phyloP scores from a whole-genome alignment of 768 basidiomycete species.

The Lentinula aciculospora region DNA sequence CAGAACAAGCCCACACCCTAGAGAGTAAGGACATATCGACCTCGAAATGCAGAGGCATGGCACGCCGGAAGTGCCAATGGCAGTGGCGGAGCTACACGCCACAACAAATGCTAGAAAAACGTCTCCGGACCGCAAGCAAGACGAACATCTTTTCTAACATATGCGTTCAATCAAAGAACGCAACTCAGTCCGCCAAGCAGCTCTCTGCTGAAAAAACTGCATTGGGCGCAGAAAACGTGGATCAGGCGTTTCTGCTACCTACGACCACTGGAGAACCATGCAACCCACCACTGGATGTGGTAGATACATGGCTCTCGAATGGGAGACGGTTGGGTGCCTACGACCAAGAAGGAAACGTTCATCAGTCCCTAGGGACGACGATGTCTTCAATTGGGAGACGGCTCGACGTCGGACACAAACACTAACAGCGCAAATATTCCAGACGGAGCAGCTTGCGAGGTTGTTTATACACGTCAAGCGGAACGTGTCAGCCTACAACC shows the following conservation, averaged over 20 bases:
- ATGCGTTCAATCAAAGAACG: neutral
- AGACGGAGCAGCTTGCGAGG: neutral
- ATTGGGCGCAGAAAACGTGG: slow-evolving; percentile 3
- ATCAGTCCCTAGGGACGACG: neutral
- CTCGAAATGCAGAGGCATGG: neutral
- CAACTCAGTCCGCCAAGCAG: neutral
- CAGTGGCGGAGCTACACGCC: neutral
- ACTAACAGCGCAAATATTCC: neutral
- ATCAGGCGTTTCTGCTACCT: slow-evolving; percentile 5
- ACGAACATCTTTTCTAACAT: neutral
- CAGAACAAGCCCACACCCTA: neutral
- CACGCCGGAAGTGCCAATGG: slow-evolving; percentile 2
- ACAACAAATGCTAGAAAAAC: neutral
- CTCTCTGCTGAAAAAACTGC: neutral
- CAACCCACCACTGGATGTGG: neutral
- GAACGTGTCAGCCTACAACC: neutral
- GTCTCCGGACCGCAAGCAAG: slow-evolving; percentile 5
- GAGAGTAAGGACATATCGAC: neutral
- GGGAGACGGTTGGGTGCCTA: slow-evolving; percentile 4
- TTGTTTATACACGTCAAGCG: slow-evolving; percentile 4
- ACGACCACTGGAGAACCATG: neutral
- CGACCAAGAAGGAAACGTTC: neutral
- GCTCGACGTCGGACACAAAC: neutral
- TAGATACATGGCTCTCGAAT: neutral
- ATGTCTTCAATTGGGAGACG: neutral